Conservation (phyloP, 1,139 yeast genomes). For the Geotrichum histeridarum region DNA sequence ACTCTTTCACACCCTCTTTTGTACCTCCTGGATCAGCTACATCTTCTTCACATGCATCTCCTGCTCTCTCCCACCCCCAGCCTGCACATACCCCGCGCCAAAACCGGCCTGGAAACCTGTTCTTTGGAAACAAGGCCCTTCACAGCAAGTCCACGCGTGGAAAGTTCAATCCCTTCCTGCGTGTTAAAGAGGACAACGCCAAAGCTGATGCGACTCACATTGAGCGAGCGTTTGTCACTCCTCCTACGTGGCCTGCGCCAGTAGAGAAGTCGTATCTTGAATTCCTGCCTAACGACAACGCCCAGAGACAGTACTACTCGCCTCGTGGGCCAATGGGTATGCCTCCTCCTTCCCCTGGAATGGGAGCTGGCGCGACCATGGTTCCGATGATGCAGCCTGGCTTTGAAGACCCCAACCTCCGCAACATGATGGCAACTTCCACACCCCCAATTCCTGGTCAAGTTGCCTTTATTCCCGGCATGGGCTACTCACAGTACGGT, state of each 20-base stretch:
- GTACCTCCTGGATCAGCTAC: constrained; percentile 24
- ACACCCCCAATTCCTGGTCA: constrained; percentile 29
- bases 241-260: constrained; percentile 68
- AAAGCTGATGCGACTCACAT: constrained; percentile 39
- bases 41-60: constrained; percentile 19
- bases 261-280: constrained; percentile 28
- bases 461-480: constrained; percentile 28
- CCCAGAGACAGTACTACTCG: constrained; percentile 18
- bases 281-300: constrained; percentile 20
- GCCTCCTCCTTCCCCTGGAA: constrained; percentile 22
- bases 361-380: constrained; percentile 20
- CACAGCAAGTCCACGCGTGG: constrained; percentile 40
- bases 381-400: constrained; percentile 28
- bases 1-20: constrained; percentile 60
- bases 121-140: constrained; percentile 52
- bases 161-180: constrained; percentile 56
- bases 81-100: constrained; percentile 15
- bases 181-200: constrained; percentile 37
- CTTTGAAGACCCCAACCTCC: constrained; percentile 28
- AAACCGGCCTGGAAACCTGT: constrained; percentile 23
- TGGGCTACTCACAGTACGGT: constrained; percentile 24
- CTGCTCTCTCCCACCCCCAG: constrained; percentile 17
- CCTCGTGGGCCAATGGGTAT: constrained; percentile 21
- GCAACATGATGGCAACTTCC: constrained; percentile 27
- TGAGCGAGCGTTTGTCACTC: constrained; percentile 66